Conservation (phyloP, 768 basidiomycete species). For the Megacollybia marginata region DNA sequence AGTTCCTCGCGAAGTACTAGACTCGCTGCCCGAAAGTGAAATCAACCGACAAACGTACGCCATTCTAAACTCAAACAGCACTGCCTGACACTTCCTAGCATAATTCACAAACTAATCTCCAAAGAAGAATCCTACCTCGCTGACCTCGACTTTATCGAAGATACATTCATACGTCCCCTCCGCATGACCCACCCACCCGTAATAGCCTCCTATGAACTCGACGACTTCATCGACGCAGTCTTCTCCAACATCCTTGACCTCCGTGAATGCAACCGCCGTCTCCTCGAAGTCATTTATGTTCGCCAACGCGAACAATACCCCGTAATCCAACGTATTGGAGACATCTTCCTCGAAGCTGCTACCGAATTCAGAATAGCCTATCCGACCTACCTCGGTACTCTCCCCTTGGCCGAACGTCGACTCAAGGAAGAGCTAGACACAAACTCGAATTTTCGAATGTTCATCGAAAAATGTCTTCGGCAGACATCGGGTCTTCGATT, state of each 20-base stretch:
- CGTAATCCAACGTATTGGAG: conserved; percentile 79
- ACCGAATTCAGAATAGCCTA: conserved; percentile 84
- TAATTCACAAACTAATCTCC: conserved; percentile 80
- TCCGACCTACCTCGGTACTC: conserved; percentile 75
- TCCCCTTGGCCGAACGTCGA: conserved; percentile 79
- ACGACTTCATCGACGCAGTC: conserved; percentile 81
- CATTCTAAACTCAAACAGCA: neutral
- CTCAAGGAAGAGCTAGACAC: conserved; percentile 78
- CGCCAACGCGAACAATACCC: conserved; percentile 82
- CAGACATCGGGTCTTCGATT: conserved; percentile 31
- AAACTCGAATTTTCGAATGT: conserved; percentile 74
- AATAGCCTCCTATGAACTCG: conserved; percentile 46
- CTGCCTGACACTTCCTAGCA: conserved; percentile 27
- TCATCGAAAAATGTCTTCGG: conserved; percentile 59
- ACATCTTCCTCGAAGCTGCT: conserved; percentile 81
- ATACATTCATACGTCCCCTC: conserved; percentile 48
- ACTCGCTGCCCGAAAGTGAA: conserved; percentile 61
- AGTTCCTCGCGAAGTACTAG: conserved; percentile 31
- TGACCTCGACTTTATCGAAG: conserved; percentile 79
- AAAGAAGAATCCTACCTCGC: conserved; percentile 86
- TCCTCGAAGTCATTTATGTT: conserved; percentile 79
- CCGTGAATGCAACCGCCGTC: conserved; percentile 68
- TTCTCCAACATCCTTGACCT: conserved; percentile 85
- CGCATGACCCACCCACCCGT: conserved; percentile 34
- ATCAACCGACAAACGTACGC: conserved; percentile 70